These are phyloP conservation scores for Acephala macrosclerotiorum DNA, from an alignment of 2,329 filamentous ascomycete species.

Conservation along the genomic window DNA sequence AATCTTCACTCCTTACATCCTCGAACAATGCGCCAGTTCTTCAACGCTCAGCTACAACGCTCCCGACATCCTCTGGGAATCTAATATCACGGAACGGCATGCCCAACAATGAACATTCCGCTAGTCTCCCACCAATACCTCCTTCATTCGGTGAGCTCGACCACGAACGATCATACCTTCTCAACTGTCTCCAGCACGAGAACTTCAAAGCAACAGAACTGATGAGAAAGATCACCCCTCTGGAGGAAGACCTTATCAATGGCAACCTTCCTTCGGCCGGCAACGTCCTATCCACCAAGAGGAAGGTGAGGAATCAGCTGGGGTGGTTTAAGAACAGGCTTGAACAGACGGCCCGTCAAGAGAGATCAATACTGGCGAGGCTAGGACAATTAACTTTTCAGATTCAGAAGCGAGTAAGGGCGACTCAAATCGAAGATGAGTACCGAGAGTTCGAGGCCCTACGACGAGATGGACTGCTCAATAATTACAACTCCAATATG, in stretches of 20 bases:
- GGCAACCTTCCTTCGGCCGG: slow-evolving; percentile 21
- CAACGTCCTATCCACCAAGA: neutral
- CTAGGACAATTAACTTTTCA: slow-evolving; percentile 59
- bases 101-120: neutral
- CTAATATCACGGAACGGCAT: neutral
- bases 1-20: neutral
- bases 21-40: neutral
- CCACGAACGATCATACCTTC: slow-evolving; percentile 56
- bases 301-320: slow-evolving; percentile 48
- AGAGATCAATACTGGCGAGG: slow-evolving; percentile 53
- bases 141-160: slow-evolving; percentile 51
- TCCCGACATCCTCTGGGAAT: neutral
- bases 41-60: neutral
- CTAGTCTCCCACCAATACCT: neutral
- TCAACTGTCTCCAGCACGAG: slow-evolving; percentile 50
- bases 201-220: slow-evolving; percentile 48
- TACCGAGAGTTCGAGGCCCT: neutral
- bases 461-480: neutral
- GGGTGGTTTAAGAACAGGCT: slow-evolving; percentile 52
- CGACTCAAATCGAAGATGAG: slow-evolving; percentile 44
- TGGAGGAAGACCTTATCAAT: slow-evolving; percentile 46
- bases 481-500: neutral
- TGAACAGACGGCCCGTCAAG: slow-evolving; percentile 53
- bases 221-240: slow-evolving; percentile 46
- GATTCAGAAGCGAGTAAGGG: slow-evolving; percentile 53